These are phyloP conservation scores for Phytophthora rubi DNA, from an alignment of 352 stramenopile species.

Conservation along the genomic window DNA sequence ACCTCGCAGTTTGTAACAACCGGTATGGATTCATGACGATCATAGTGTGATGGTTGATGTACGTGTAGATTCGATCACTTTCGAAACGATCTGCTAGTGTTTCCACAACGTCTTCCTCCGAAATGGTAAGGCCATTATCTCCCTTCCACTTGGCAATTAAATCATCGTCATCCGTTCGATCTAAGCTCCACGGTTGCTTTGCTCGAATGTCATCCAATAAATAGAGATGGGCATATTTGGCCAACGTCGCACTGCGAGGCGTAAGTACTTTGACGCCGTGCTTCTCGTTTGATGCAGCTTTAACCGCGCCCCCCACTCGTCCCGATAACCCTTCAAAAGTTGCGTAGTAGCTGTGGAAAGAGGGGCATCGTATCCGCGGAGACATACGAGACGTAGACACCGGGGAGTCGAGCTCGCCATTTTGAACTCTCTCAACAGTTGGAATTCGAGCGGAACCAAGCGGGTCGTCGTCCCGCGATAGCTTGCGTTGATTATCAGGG, in stretches of 20 bases:
- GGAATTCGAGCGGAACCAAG: constrained; percentile 7
- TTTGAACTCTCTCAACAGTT: constrained; percentile 5
- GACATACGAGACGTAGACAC: constrained; percentile 23
- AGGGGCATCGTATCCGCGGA: constrained; percentile 58
- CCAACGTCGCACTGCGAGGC: constrained; percentile 68
- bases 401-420: constrained; percentile 15
- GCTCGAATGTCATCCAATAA: constrained; percentile 62
- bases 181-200: constrained; percentile 66
- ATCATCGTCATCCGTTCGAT: constrained; percentile 51
- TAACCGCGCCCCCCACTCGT: constrained; percentile 12
- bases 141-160: constrained; percentile 27
- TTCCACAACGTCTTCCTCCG: constrained; percentile 23
- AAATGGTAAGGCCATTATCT: background rate
- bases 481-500: constrained; percentile 61
- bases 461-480: constrained; percentile 35
- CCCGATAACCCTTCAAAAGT: constrained; percentile 66
- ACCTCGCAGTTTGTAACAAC: constrained; percentile 72
- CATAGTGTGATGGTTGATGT: constrained; percentile 66
- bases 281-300: constrained; percentile 6
- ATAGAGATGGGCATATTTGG: constrained; percentile 85
- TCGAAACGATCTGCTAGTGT: constrained; percentile 49
- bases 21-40: constrained; percentile 77
- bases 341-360: constrained; percentile 78
- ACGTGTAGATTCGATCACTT: constrained; percentile 65
- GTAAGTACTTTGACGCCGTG: constrained; percentile 38